Base-by-base conservation (phyloP, 2,329 filamentous ascomycete species). In the Phialophora chinensis region DNA sequence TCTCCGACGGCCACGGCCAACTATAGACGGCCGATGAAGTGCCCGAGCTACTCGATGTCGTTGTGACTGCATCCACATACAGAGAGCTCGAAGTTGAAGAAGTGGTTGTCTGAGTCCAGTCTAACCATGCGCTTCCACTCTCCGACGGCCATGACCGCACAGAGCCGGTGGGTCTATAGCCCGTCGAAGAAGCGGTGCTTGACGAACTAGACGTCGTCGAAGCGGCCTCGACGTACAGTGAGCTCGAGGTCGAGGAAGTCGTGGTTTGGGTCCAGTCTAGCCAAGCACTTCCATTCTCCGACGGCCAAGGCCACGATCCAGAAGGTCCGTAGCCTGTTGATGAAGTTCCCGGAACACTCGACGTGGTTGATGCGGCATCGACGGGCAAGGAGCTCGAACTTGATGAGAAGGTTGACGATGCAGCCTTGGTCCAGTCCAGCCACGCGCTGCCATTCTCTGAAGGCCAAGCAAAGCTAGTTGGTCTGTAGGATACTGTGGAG, bases 241-340 rank as follows among this genome's bases (percentile, higher is more conserved):
- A 44, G 49, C 31, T 54, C 23, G 49, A 42, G 4, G 49, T 62
- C 8, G 49, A 55, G 23, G 60, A 63, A 23, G 50, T 35, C 20
- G 23, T 38, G n/a, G 56, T 42, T 44, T 33, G 29, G 27, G 50
- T 62, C 60, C 60, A 62, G 23, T 62, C 60, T 38, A 62, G 58
- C 58, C 58, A 61, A 11, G 20, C 44, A 14, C 44, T 61, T 6
- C 47, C 58, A 50, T 17, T 61, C n/a, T 60, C 38, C 17, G 57
- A 60, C 14, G 57, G 57, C 57, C 55, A 58, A 27, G 20, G 49
- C 49, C 49, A 55, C 8, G 25, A 38, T 14, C 17, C 56, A 7
- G 33, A 17, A 17, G 23, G 54, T 25, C 35, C 38, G 12, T 35
- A 57, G 27, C 54, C 54, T 25, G 54, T 53, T 29, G 49, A 27